Percentiles rank a stretch among this genome's conserved stretches.
phyloP scores from a whole-genome alignment of 352 stramenopile species.

The Globisporangium acanthophoron region DNA sequence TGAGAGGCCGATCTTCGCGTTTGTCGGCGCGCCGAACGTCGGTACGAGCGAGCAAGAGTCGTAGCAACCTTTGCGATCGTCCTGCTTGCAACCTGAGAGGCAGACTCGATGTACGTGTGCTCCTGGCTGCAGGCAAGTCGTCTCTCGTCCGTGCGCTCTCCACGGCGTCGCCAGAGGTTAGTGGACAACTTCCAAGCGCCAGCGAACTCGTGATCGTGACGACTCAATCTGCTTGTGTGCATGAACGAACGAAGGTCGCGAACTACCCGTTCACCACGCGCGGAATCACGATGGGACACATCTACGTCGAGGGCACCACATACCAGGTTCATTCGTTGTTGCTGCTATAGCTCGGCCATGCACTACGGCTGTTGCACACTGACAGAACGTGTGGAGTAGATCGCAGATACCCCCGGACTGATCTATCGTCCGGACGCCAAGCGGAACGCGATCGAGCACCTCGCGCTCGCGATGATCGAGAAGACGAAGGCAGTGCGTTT shows the following conservation, averaged over 20 bases:
- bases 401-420: constrained; percentile 73
- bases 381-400: constrained; percentile 25
- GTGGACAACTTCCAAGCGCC: not conserved
- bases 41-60: constrained; percentile 22
- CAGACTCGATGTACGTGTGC: too few species aligned
- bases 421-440: constrained; percentile 58
- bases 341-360: not conserved
- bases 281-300: constrained; percentile 84
- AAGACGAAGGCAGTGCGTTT: constrained; percentile 56
- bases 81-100: not conserved
- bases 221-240: not conserved
- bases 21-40: constrained; percentile 81
- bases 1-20: constrained; percentile 78
- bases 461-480: constrained; percentile 70
- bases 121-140: constrained; percentile 61
- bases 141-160: constrained; percentile 75
- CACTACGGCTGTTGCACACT: constrained; percentile 2
- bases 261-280: constrained; percentile 88
- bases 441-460: constrained; percentile 69
- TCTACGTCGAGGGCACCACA: constrained; percentile 77
- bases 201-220: not conserved
- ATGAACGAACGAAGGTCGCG: constrained; percentile 37
- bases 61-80: not conserved
- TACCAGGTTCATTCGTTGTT: constrained; percentile 48
- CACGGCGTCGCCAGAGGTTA: constrained; percentile 74